Conservation (phyloP, 176 grass and related monocot genomes). For the Musa acuminata region DNA sequence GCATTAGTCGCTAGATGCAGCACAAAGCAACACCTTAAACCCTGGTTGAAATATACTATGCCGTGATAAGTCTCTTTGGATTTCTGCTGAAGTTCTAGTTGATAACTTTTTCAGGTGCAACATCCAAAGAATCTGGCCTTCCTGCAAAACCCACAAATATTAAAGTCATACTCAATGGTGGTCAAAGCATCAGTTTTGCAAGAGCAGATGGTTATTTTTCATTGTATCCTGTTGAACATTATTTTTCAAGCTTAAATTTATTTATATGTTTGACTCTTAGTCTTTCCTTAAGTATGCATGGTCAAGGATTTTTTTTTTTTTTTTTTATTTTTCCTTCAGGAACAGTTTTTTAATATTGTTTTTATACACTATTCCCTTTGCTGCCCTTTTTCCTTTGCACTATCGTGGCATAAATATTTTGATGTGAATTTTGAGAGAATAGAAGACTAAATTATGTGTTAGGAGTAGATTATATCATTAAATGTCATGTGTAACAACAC, state of each 20-base stretch:
- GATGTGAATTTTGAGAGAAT: no score
- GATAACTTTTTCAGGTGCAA: not conserved
- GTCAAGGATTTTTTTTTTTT: not conserved
- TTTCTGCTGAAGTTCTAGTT: not conserved
- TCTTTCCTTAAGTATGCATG: not conserved
- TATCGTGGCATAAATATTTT: no score
- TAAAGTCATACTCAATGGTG: constrained; percentile 94
- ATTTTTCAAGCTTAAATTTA: not conserved
- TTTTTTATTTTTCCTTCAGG: no score
- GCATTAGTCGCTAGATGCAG: not conserved
- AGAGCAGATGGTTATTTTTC: constrained; percentile 93
- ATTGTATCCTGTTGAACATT: constrained; percentile 78
- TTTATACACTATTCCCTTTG: no score
- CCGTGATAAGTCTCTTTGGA: not conserved
- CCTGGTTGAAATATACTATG: not conserved
- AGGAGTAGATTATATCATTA: no score
- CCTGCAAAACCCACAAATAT: constrained; percentile 58
- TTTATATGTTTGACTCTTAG: not conserved
- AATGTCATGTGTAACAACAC: no score
- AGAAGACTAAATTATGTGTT: no score
- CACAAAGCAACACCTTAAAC: not conserved
- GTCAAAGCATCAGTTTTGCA: constrained; percentile 68
- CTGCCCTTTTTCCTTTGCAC: no score
- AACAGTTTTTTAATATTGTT: no score
- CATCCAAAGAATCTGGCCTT: constrained; percentile 54